These are phyloP conservation scores for Gremmenia infestans DNA, from an alignment of 2,329 filamentous ascomycete genomes.

Conservation along the genomic window DNA sequence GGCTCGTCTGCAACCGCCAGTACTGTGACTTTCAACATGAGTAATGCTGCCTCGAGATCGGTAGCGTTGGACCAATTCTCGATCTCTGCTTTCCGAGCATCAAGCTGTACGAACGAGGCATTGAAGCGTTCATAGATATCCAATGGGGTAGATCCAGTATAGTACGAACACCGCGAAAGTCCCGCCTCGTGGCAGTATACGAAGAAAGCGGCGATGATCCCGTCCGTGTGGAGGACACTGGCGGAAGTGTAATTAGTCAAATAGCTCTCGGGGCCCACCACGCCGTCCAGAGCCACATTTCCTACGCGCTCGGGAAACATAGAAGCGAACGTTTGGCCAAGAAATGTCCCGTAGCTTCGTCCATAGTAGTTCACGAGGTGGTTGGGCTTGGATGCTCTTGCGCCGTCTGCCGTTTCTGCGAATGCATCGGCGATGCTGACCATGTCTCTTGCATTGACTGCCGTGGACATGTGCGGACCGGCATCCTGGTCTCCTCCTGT, in stretches of 20 bases:
- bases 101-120: neutral
- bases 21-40: neutral
- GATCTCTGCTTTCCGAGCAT: neutral
- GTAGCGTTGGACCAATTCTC: neutral
- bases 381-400: neutral
- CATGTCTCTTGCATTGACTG: constrained; percentile 3
- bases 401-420: neutral
- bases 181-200: constrained; percentile 1
- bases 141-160: neutral
- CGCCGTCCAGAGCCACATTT: constrained; percentile 32
- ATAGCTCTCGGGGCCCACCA: constrained; percentile 19
- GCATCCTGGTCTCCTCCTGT: neutral
- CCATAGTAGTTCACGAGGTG: constrained; percentile 37
- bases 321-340: constrained; percentile 39
- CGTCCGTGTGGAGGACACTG: neutral
- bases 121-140: neutral
- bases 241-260: neutral
- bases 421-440: constrained; percentile 3
- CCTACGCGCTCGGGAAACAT: constrained; percentile 38
- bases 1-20: neutral
- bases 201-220: neutral
- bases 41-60: constrained; percentile 1
- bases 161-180: neutral
- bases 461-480: constrained; percentile 5
- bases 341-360: constrained; percentile 42